These are phyloP conservation scores for Chrysoporthe austroafricana DNA, from an alignment of 2,329 filamentous ascomycete genomes.

Conservation along the genomic window DNA sequence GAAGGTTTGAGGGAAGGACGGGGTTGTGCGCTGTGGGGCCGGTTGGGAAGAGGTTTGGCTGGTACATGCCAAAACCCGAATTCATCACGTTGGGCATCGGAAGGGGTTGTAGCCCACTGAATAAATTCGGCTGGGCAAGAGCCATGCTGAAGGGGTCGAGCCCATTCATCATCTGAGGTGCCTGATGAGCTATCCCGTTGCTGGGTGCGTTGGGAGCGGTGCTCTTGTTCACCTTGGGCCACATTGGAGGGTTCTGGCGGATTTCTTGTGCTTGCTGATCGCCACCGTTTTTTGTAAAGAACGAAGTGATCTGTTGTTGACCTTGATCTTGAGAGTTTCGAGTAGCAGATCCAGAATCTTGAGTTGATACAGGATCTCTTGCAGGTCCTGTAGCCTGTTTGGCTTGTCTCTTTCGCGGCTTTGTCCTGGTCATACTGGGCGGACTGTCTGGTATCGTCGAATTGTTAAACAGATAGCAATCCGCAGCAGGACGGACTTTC, in stretches of 20 bases:
- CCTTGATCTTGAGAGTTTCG: background rate
- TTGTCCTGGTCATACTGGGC: slow-evolving; percentile 5
- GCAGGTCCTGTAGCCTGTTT: background rate
- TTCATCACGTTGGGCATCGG: slow-evolving; percentile 1
- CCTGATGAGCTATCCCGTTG: background rate
- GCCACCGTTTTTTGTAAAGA: background rate
- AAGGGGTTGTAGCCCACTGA: slow-evolving; percentile 6
- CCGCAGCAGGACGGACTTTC: background rate
- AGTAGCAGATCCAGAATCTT: background rate
- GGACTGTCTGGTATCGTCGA: background rate
- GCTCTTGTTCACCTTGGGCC: background rate
- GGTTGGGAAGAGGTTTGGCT: background rate
- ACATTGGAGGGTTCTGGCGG: background rate
- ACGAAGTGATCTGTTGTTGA: background rate
- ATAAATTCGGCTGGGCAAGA: slow-evolving; percentile 8
- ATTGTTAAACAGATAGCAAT: background rate
- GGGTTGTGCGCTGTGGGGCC: background rate
- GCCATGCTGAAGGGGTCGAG: slow-evolving; percentile 10
- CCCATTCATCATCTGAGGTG: background rate
- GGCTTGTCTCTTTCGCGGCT: background rate
- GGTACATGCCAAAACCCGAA: background rate
- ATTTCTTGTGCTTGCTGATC: background rate
- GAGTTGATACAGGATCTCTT: background rate
- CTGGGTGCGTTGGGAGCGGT: background rate
- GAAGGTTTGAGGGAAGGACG: background rate